Evolutionary conservation across 78 protist species (phyloP).

Genomic region (Dictyostelium intermedium): DNA sequence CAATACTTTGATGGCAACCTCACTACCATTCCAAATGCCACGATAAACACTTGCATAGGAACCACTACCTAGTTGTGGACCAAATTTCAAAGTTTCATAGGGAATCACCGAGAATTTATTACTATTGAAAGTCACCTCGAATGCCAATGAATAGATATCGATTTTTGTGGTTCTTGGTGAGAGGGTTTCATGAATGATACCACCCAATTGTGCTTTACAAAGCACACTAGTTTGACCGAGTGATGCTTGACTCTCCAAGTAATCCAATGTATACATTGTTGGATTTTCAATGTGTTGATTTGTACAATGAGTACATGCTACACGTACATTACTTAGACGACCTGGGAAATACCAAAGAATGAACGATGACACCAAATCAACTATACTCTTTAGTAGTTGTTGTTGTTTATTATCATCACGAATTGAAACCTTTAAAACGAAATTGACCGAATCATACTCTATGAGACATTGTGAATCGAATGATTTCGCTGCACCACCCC

Average conservation of each 20-base stretch:
- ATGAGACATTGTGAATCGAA: conserved; percentile 37
- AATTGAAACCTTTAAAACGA: neutral
- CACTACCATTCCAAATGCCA: conserved; percentile 64
- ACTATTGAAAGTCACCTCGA: conserved; percentile 28
- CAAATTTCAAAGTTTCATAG: conserved; percentile 35
- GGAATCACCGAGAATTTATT: conserved; percentile 62
- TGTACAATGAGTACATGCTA: conserved; percentile 47
- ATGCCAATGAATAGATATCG: conserved; percentile 35
- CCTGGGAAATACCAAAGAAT: conserved; percentile 79
- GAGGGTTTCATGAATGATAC: neutral
- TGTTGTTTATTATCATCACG: conserved; percentile 8
- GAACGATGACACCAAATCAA: conserved; percentile 61
- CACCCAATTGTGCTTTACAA: conserved; percentile 18
- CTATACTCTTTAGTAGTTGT: neutral
- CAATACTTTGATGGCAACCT: conserved; percentile 60
- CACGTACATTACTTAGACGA: conserved; percentile 23
- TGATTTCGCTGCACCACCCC: conserved; percentile 64
- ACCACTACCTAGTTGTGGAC: conserved; percentile 69
- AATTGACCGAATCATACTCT: neutral
- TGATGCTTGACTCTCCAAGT: conserved; percentile 38
- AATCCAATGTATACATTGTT: conserved; percentile 34
- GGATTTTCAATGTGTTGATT: neutral
- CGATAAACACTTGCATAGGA: conserved; percentile 70
- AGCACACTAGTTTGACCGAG: neutral
- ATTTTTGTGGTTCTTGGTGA: conserved; percentile 3